These are phyloP conservation scores for Boletus rufocinnamomeus DNA, from an alignment of 768 basidiomycete species.

Conservation along the genomic window DNA sequence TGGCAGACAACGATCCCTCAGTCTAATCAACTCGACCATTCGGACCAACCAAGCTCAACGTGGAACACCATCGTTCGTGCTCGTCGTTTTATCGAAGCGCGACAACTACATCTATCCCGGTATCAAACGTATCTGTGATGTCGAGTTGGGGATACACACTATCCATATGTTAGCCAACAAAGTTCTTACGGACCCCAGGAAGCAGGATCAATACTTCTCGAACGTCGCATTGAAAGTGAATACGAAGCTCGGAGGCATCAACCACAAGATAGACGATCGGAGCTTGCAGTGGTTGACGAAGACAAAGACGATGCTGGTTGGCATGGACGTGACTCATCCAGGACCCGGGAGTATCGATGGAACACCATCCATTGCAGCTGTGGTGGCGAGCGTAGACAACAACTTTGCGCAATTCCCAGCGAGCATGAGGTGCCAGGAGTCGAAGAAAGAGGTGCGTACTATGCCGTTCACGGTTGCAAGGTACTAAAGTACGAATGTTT, in stretches of 20 bases:
- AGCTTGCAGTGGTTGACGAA: constrained; percentile 67
- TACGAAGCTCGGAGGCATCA: constrained; percentile 79
- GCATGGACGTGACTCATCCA: constrained; percentile 84
- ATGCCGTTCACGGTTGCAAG: background rate
- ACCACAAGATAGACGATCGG: constrained; percentile 65
- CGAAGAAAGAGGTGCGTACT: constrained; percentile 29
- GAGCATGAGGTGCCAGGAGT: constrained; percentile 64
- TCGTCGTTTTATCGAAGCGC: constrained; percentile 65
- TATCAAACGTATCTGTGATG: constrained; percentile 76
- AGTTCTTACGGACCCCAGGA: constrained; percentile 51
- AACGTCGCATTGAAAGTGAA: constrained; percentile 84
- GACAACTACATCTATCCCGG: constrained; percentile 82
- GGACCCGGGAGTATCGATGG: constrained; percentile 65
- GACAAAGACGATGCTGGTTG: constrained; percentile 78
- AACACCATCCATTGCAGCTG: constrained; percentile 81
- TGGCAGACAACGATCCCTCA: constrained; percentile 40
- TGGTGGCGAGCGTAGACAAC: constrained; percentile 74
- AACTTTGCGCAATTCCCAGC: constrained; percentile 78
- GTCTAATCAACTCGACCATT: constrained; percentile 44
- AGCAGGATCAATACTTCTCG: constrained; percentile 80
- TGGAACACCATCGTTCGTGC: constrained; percentile 59
- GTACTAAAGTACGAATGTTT: background rate
- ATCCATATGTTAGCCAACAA: constrained; percentile 69
- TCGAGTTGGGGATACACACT: constrained; percentile 69
- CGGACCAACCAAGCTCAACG: constrained; percentile 26